phyloP scores from a whole-genome alignment of 2,329 filamentous ascomycete genomes.

The Penicillium polonicum region DNA sequence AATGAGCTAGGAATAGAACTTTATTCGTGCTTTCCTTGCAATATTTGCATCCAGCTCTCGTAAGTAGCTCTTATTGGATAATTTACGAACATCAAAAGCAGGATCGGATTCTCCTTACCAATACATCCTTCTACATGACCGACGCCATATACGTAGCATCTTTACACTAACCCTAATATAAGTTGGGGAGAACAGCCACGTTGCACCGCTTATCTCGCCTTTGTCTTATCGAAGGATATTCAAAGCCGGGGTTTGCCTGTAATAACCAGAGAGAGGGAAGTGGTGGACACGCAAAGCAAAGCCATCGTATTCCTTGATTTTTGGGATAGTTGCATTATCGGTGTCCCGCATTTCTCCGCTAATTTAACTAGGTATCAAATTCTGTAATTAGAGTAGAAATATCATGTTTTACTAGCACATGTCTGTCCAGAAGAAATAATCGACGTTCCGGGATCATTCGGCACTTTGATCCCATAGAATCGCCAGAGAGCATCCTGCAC shows the following conservation, averaged over 20 bases:
- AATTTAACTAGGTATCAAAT: neutral
- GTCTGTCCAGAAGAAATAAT: slow-evolving; percentile 10
- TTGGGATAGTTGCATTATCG: too few species aligned
- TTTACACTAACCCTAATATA: too few species aligned
- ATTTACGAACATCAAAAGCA: neutral
- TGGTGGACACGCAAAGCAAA: neutral
- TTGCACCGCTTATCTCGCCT: too few species aligned
- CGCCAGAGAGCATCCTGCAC: slow-evolving; percentile 26
- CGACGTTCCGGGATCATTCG: slow-evolving; percentile 21
- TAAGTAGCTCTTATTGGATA: too few species aligned
- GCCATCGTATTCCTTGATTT: neutral
- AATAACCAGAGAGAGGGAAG: neutral
- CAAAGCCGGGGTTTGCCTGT: neutral
- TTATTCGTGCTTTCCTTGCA: neutral
- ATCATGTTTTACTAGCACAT: neutral
- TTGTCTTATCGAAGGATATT: neutral
- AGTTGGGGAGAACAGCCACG: too few species aligned
- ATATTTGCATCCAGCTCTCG: too few species aligned
- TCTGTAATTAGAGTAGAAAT: neutral
- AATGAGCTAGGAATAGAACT: neutral
- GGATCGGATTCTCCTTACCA: neutral
- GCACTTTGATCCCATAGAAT: slow-evolving; percentile 20
- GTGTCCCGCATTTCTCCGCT: neutral
- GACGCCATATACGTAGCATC: neutral
- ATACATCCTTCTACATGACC: neutral